phyloP scores from a whole-genome alignment of 768 basidiomycete genomes.

The Clitopilus hobsonii region DNA sequence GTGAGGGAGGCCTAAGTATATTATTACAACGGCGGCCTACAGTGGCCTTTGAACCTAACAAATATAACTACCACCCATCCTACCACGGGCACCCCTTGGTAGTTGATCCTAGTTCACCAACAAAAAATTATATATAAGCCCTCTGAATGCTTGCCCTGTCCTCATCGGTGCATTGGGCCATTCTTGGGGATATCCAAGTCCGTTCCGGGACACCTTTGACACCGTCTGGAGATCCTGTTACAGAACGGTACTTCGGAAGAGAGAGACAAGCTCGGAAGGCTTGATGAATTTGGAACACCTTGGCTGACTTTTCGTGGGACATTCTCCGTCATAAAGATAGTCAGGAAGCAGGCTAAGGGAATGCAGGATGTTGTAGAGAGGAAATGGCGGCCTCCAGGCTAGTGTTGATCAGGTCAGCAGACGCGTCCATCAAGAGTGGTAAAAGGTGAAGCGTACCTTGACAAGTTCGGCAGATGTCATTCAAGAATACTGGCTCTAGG shows the following conservation, averaged over 20 bases:
- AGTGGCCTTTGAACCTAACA: slow-evolving; percentile 82
- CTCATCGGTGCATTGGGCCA: slow-evolving; percentile 47
- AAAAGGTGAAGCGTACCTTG: slow-evolving; percentile 51
- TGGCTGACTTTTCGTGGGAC: slow-evolving; percentile 72
- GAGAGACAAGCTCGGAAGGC: slow-evolving; percentile 77
- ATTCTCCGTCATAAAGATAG: slow-evolving; percentile 70
- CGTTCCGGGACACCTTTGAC: not conserved
- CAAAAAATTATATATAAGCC: slow-evolving; percentile 73
- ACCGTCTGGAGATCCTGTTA: slow-evolving; percentile 3
- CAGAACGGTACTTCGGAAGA: slow-evolving; percentile 62
- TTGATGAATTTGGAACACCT: slow-evolving; percentile 89
- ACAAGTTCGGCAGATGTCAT: slow-evolving; percentile 78
- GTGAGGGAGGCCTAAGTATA: not conserved
- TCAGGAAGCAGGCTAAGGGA: slow-evolving; percentile 44
- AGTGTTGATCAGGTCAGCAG: slow-evolving; percentile 1
- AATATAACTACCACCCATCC: slow-evolving; percentile 68
- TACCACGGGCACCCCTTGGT: slow-evolving; percentile 50
- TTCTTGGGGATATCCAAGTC: slow-evolving; percentile 55
- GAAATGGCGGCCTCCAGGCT: slow-evolving; percentile 96
- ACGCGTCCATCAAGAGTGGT: not conserved
- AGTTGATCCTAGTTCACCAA: slow-evolving; percentile 64
- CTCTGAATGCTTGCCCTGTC: slow-evolving; percentile 71
- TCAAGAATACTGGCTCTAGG: slow-evolving; percentile 64
- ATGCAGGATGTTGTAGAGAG: slow-evolving; percentile 90
- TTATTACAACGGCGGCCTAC: not conserved